Percentiles rank a stretch among this genome's conserved stretches.
These are phyloP conservation scores for Periconia digitata DNA, from an alignment of 2,329 filamentous ascomycete genomes.

Conservation along the genomic window DNA sequence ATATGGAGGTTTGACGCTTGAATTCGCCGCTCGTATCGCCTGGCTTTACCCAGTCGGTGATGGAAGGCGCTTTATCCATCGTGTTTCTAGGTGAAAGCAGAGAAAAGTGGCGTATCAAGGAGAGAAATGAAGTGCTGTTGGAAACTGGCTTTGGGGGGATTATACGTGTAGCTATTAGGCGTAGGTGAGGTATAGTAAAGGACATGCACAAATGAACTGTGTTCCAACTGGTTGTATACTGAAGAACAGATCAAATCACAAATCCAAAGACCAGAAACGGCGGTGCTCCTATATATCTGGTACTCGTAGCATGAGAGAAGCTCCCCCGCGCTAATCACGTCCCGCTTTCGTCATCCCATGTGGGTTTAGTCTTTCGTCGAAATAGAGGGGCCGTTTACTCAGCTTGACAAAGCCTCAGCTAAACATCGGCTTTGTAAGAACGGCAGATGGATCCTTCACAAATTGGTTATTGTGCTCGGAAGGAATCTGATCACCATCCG, in stretches of 20 bases:
- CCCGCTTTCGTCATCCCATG: slow-evolving; percentile 14
- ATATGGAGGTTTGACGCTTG: slow-evolving; percentile 82
- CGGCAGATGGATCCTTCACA: no score
- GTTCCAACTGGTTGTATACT: neutral
- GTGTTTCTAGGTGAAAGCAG: neutral
- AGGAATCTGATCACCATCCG: no score
- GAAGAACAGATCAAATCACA: neutral
- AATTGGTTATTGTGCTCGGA: no score
- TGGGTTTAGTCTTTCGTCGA: neutral
- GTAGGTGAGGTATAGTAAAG: neutral
- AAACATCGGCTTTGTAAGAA: neutral
- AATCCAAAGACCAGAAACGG: neutral
- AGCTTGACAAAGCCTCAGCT: slow-evolving; percentile 13
- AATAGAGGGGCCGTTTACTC: slow-evolving; percentile 6
- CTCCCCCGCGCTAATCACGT: slow-evolving; percentile 6
- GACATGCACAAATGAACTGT: slow-evolving; percentile 4
- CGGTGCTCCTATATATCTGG: neutral
- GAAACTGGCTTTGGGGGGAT: neutral
- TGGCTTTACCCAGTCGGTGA: slow-evolving; percentile 82
- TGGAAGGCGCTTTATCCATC: slow-evolving; percentile 43
- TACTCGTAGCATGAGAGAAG: neutral
- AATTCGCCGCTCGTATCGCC: slow-evolving; percentile 84
- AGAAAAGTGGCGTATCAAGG: slow-evolving; percentile 1
- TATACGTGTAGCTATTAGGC: slow-evolving; percentile 1
- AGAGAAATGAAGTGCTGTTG: neutral